phyloP scores from a whole-genome alignment of 225 moss, liverwort and hornwort species.

The Anthoceros angustus region DNA sequence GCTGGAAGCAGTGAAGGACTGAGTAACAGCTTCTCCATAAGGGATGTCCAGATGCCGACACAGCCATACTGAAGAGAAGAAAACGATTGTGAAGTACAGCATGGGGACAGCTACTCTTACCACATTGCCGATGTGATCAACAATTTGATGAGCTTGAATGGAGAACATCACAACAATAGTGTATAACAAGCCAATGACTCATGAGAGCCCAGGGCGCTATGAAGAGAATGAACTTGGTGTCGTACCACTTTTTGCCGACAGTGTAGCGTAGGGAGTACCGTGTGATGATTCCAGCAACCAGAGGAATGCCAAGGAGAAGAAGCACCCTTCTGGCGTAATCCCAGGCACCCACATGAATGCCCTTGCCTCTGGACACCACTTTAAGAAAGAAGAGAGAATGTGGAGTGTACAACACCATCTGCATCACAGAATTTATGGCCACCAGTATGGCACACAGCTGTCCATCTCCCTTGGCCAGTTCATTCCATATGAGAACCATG shows the following conservation, averaged over 20 bases:
- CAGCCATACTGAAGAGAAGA: slow-evolving; percentile 29
- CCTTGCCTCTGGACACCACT: slow-evolving; percentile 38
- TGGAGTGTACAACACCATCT: slow-evolving; percentile 50
- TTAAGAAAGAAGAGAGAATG: slow-evolving; percentile 54
- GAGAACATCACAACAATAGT: slow-evolving; percentile 76
- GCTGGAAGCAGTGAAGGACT: slow-evolving; percentile 64
- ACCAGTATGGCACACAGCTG: slow-evolving; percentile 59
- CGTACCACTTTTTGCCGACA: slow-evolving; percentile 48
- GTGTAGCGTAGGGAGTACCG: slow-evolving; percentile 28
- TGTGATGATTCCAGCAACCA: slow-evolving; percentile 34
- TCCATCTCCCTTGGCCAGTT: slow-evolving; percentile 46
- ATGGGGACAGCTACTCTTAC: slow-evolving; percentile 59
- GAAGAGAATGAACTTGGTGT: slow-evolving; percentile 39
- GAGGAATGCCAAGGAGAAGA: slow-evolving; percentile 51
- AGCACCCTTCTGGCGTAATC: slow-evolving; percentile 58
- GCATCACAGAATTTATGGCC: slow-evolving; percentile 50
- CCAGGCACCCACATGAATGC: slow-evolving; percentile 37
- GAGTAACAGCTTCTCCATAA: slow-evolving; percentile 56
- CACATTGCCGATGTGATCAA: slow-evolving; percentile 41
- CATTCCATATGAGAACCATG: slow-evolving; percentile 85
- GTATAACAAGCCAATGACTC: slow-evolving; percentile 54
- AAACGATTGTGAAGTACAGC: slow-evolving; percentile 58
- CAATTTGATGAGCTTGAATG: too few species aligned
- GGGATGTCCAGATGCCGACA: slow-evolving; percentile 43
- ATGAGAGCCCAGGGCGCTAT: slow-evolving; percentile 57